These are phyloP conservation scores for Fusarium nisikadoi DNA, from an alignment of 2,329 filamentous ascomycete species.

Conservation along the genomic window DNA sequence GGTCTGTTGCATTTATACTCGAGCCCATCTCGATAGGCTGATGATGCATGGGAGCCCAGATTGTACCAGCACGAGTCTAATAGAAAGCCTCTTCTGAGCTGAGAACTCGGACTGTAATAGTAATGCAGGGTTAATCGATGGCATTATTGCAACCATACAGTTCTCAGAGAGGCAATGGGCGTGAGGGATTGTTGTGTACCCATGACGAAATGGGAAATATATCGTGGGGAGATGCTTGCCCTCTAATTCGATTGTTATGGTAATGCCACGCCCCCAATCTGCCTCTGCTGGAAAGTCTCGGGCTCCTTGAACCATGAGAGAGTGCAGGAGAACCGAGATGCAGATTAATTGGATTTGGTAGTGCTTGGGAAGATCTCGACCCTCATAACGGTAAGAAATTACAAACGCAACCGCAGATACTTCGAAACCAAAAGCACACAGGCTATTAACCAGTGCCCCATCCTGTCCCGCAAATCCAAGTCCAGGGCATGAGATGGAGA, in stretches of 20 bases:
- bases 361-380: slow-evolving; percentile 12
- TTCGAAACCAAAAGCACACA: background rate
- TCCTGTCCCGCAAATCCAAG: slow-evolving; percentile 20
- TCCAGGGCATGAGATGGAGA: slow-evolving; percentile 19
- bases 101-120: slow-evolving; percentile 7
- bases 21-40: slow-evolving; percentile 27
- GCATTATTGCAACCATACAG: background rate
- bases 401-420: background rate
- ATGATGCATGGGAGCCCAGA: background rate
- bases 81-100: slow-evolving; percentile 26
- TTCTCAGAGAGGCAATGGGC: slow-evolving; percentile 13
- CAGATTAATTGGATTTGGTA: background rate
- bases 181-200: slow-evolving; percentile 1
- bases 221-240: background rate
- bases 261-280: slow-evolving; percentile 12
- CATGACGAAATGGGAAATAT: background rate
- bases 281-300: background rate
- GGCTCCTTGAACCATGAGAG: background rate
- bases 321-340: slow-evolving; percentile 3
- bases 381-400: background rate
- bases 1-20: slow-evolving; percentile 55
- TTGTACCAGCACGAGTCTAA: background rate
- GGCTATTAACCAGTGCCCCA: slow-evolving; percentile 11
- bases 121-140: slow-evolving; percentile 1
- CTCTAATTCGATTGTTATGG: background rate